Evolutionary conservation across 768 basidiomycete species (phyloP), one percentile per base, ranked within the genome.

Genomic region (Filobasidium floriforme): DNA sequence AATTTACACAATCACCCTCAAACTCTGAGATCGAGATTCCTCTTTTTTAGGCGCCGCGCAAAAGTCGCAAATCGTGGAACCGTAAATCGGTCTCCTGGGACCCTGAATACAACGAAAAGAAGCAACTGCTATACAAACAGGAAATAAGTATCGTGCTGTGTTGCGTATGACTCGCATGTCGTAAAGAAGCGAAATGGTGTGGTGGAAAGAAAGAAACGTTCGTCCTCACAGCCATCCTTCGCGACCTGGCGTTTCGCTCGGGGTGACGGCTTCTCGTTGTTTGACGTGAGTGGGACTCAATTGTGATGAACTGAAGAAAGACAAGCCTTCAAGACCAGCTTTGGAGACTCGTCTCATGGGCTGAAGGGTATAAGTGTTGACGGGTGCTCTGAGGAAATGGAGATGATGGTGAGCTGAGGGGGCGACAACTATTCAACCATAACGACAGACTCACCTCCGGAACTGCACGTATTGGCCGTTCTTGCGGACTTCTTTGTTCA

Each of bases 401-500:
- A 18, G 51, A 28, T 10, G 15, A 15, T 1, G 15, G 4, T 32
- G 41, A 41, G 29, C 54, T 6, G 5, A 49, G 46, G 18, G 46
- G 19, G 43, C 43, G 43, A 44, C 14, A 4, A 49, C 22, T 49
- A 49, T 15, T 3, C 5, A 49, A 57, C 29, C 54, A 26, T 7
- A 24, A 6, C 12, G 15, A 22, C 5, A 28, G 54, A 57, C 26
- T 22, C 24, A 83, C 69, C 92, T 83, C 63, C 75, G 49, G 41
- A 88, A 87, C 79, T 93, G 92, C 55, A 90, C 81, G 80, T 92
- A 94, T 64, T 92, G 84, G 61, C 92, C 92, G 69, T 82, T 83
- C 75, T 94, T 92, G 76, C 88, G 88, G 64, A 96, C 86, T 81
- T 96, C 92, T 83, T 88, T 82, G 80, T 94, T 89, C 80, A 90